A percentile compares a stretch with the other conserved stretches of the same genome.
Conservation (phyloP, 306 rosid genomes). For the Cucurbita pepo region DNA sequence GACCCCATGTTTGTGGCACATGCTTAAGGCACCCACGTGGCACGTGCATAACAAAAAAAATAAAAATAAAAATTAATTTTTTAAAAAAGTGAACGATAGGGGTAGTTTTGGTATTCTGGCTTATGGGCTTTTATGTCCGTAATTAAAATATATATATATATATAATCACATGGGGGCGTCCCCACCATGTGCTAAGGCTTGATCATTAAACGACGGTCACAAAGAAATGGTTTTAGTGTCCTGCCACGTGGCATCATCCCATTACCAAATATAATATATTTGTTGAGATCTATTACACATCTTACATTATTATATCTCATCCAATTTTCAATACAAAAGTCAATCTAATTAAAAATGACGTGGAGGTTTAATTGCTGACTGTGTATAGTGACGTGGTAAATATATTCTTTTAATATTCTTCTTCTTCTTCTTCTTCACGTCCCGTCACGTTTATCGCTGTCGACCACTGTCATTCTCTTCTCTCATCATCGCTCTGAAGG, state of each 20-base stretch:
- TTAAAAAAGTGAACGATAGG: neutral
- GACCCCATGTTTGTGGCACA: neutral
- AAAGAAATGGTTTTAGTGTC: neutral
- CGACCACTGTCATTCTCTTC: too few species aligned
- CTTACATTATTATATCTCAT: neutral
- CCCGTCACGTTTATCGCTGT: too few species aligned
- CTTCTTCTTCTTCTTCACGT: too few species aligned
- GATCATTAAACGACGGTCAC: neutral
- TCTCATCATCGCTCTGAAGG: too few species aligned
- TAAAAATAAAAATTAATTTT: neutral
- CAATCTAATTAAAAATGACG: neutral
- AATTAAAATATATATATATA: neutral
- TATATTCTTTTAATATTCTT: too few species aligned
- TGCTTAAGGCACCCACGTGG: neutral
- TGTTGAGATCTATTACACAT: neutral
- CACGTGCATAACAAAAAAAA: neutral
- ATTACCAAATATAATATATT: neutral
- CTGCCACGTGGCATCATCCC: neutral
- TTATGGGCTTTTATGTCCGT: neutral
- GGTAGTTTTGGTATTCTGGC: neutral
- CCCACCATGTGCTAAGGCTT: neutral
- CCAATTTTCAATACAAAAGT: neutral
- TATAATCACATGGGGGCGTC: slow-evolving; percentile 2
- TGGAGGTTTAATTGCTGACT: too few species aligned
- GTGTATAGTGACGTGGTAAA: too few species aligned